Conservation (phyloP, 75 land plant species). For the Cryptomeria japonica region DNA sequence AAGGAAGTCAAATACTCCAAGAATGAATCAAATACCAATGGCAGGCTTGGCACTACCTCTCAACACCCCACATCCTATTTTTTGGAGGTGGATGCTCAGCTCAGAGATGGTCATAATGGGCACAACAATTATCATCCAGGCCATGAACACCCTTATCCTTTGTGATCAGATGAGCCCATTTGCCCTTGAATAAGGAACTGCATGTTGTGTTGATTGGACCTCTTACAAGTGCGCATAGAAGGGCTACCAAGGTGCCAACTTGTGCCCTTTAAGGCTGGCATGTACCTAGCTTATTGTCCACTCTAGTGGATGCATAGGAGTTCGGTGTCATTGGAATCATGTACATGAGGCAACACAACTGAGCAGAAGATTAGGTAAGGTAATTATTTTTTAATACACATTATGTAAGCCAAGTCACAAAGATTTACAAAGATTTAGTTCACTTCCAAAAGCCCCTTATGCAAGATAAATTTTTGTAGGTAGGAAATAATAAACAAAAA, state of each 20-base stretch:
- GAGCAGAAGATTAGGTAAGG: conserved; percentile 32
- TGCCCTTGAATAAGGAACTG: conserved; percentile 47
- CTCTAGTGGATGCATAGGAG: conserved; percentile 78
- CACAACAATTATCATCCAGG: conserved; percentile 58
- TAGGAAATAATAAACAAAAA: too few relatives aligned
- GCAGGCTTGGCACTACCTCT: conserved; percentile 85
- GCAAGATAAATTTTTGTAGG: too few relatives aligned
- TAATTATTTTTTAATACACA: too few relatives aligned
- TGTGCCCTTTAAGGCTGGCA: conserved; percentile 62
- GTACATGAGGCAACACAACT: conserved; percentile 82
- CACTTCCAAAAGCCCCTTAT: too few relatives aligned
- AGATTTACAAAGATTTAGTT: too few relatives aligned
- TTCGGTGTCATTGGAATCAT: conserved; percentile 80
- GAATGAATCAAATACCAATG: conserved; percentile 71
- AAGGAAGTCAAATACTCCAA: conserved; percentile 73
- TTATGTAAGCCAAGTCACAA: too few relatives aligned
- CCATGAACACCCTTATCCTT: conserved; percentile 43
- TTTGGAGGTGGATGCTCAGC: conserved; percentile 89
- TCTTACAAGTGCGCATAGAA: conserved; percentile 64
- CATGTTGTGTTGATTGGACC: conserved; percentile 57
- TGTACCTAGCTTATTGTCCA: conserved; percentile 87
- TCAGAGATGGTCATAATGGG: conserved; percentile 83
- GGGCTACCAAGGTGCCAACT: conserved; percentile 69
- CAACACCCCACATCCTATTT: conserved; percentile 82
- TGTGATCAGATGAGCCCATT: conserved; percentile 72